These are phyloP conservation scores for Xylaria sp. DNA, from an alignment of 2,329 filamentous ascomycete genomes.

Conservation along the genomic window DNA sequence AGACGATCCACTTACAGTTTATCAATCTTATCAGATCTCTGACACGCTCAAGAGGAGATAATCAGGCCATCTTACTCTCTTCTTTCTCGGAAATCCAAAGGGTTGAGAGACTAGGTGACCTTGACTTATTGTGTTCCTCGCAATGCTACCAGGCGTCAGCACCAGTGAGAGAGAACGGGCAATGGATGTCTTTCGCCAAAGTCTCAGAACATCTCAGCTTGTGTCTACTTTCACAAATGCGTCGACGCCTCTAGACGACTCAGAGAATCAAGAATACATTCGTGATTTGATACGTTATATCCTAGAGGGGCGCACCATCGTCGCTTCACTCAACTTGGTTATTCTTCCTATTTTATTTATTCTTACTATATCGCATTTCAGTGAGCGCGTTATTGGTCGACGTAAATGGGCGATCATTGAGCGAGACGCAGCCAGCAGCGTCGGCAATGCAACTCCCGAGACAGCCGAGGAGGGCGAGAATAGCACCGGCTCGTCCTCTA, in stretches of 20 bases:
- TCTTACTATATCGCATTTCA: constrained; percentile 38
- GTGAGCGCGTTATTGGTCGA: constrained; percentile 30
- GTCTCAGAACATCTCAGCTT: constrained; percentile 30
- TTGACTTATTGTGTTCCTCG: constrained; percentile 9
- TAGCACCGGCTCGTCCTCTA: constrained; percentile 42
- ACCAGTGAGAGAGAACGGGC: constrained; percentile 27
- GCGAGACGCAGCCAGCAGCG: not conserved
- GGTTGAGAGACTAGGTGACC: not conserved
- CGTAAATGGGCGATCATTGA: constrained; percentile 37
- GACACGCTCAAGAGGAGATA: not conserved
- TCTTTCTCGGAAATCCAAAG: constrained; percentile 4
- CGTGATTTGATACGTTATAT: constrained; percentile 41
- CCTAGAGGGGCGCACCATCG: constrained; percentile 43
- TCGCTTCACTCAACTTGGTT: constrained; percentile 44
- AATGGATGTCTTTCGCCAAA: constrained; percentile 31
- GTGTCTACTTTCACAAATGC: constrained; percentile 12
- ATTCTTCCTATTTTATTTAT: constrained; percentile 39
- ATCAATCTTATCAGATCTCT: constrained; percentile 42
- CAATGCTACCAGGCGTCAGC: constrained; percentile 21
- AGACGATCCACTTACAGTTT: constrained; percentile 19
- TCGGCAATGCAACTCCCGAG: constrained; percentile 7
- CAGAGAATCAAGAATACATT: constrained; percentile 45
- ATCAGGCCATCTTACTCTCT: not conserved
- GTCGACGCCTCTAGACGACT: constrained; percentile 30
- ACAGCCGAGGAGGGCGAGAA: constrained; percentile 19